phyloP scores from a whole-genome alignment of 2,329 filamentous ascomycete species.

The Capronia coronata region DNA sequence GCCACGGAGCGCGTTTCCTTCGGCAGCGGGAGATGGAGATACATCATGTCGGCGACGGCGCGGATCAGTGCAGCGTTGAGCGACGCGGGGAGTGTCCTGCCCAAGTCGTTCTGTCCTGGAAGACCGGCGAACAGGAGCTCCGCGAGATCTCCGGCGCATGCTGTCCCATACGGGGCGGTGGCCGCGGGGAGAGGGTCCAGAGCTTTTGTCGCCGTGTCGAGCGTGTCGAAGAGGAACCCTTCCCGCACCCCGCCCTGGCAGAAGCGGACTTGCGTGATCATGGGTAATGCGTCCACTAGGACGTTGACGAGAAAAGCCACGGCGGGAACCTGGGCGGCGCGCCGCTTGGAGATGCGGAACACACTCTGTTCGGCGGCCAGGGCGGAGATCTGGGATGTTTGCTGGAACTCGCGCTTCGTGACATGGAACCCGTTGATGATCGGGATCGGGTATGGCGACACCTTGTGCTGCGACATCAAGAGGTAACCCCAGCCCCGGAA shows the following conservation, averaged over 20 bases:
- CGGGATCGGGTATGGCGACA: constrained; percentile 74
- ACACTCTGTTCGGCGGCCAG: constrained; percentile 35
- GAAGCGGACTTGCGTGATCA: constrained; percentile 69
- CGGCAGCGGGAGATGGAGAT: constrained; percentile 31
- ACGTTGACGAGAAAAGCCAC: constrained; percentile 74
- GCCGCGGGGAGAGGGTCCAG: constrained; percentile 61
- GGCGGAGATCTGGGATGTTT: constrained; percentile 68
- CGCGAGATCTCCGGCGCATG: constrained; percentile 43
- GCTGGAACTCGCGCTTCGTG: constrained; percentile 66
- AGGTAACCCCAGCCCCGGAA: constrained; percentile 89
- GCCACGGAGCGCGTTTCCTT: constrained; percentile 33
- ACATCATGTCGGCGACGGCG: constrained; percentile 33
- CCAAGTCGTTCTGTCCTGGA: constrained; percentile 24
- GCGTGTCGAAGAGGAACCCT: constrained; percentile 60
- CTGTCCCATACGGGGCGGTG: constrained; percentile 47
- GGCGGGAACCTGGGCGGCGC: constrained; percentile 75
- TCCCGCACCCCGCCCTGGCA: constrained; percentile 84
- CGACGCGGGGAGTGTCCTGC: constrained; percentile 28
- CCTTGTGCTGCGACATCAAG: constrained; percentile 68
- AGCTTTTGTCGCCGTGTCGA: constrained; percentile 54
- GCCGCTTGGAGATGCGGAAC: constrained; percentile 72
- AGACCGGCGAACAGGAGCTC: constrained; percentile 47
- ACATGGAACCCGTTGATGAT: constrained; percentile 74
- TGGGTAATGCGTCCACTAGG: constrained; percentile 62
- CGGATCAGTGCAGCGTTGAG: constrained; percentile 30